Evolutionary conservation across 2,329 filamentous ascomycete genomes (phyloP), one percentile per base, ranked within the genome.

Genomic region (Colletotrichum tofieldiae): DNA sequence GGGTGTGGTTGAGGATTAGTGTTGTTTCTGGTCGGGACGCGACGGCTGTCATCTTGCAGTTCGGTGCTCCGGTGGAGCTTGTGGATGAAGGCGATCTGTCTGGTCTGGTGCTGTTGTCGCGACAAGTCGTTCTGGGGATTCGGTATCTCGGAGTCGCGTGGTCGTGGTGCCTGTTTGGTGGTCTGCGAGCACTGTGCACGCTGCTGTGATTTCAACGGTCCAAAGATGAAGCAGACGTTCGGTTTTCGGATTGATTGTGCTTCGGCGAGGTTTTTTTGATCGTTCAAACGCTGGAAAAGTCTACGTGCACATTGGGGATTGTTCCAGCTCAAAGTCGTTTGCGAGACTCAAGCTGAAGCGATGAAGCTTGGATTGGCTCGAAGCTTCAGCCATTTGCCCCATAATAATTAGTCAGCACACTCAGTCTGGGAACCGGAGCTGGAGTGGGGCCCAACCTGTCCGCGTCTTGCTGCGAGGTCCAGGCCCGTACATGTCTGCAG

Each of bases 1-100:
- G 82, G 70, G 84, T 81, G 82, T 90, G 90, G 71, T 87, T 83
- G 76, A 92, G 88, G 80, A 93, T 89, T 67, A 84, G 81, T 75
- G 79, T 66, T 75, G 81, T 77, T 74, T 70, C 26, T 76, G 65
- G 39, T 69, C 68, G 52, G 26, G 79, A 72, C 74, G 79, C 74
- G 61, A 78, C 74, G 32, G 76, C 75, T 49, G 78, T 75, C 72
- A 79, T 80, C 29, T 60, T 75, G 32, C 55, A 49, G 67, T 77
- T 75, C 23, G 75, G 23, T 69, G 59, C 60, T 32, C 32, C 56
- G 11, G 7, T 5, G 2, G 58, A 59, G 61, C 61, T 67, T 9
- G 16, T 3, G 29, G 16, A 26, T 7, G 45, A n/a, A 1, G n/a
- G 45, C 20, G 26, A 29, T 32, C 54, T 14, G 35, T 45, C 52